Base-by-base conservation (phyloP, 140 eudicot species). In the Artemisia princeps region DNA sequence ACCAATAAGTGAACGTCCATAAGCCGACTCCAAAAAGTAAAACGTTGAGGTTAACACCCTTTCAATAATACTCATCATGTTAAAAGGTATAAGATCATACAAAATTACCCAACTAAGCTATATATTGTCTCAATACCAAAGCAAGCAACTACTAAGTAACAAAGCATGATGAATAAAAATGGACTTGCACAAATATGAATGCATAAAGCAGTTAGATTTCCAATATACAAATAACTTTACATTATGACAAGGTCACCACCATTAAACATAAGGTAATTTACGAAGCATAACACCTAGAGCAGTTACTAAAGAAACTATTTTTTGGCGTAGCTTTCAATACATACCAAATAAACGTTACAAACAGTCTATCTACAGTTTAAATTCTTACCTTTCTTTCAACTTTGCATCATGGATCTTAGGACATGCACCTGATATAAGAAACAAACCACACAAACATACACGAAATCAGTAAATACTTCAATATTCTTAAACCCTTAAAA, bases 361-460 rank as follows among this genome's bases (percentile, higher is more conserved):
- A 4, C 23, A 13, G 46, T 56, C 22, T 42, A 59, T 26, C 28
- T 24, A 60, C 55, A 51, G 4, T 51, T 46, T 2, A 4, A 9
- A 45, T 15, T 28, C 52, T 69, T 88, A 92, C 98, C 98, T 92
- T 70, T 92, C 98, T 78, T 92, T 92, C 84, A 92, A 70, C 86
- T 92, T 92, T 14, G 77, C 82, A 65, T 92, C 98, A 69, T 92
- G 98, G 63, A 92, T 82, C 77, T 81, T 92, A 14, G 89, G 84
- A 83, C 98, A 92, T 14, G 76, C 76, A 30, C 98, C 98, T 92
- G 86, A 22, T 3, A 66, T 0, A 64, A 76, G 11, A 45, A 62
- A 67, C 49, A 72, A 64, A 2, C n/a, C 53, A 59, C 40, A 24
- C 62, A 57, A 48, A 44, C 28, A 74, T 52, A 44, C 65, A 53